Evolutionary conservation across 495 filamentous ascomycete genomes (phyloP).

Genomic region (Hypoxylon subgilvum): DNA sequence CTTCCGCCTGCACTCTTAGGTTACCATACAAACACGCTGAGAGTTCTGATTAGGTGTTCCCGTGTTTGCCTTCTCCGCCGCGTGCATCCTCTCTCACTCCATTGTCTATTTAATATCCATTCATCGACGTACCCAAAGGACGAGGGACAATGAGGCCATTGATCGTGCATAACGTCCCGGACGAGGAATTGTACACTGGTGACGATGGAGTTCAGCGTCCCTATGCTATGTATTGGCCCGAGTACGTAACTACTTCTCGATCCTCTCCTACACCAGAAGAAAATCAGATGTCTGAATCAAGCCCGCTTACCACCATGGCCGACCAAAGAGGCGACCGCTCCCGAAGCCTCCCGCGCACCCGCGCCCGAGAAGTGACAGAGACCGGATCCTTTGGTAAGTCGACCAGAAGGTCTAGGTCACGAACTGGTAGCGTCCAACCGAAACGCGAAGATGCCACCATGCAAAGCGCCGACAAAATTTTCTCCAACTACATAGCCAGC

Average conservation of each 20-base stretch:
- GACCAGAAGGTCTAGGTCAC: slow-evolving; percentile 58
- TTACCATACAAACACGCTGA: slow-evolving; percentile 1
- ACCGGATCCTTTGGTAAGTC: slow-evolving; percentile 64
- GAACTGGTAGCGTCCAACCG: slow-evolving; percentile 56
- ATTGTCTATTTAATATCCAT: slow-evolving; percentile 6
- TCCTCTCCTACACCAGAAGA: not conserved
- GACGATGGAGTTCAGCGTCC: slow-evolving; percentile 62
- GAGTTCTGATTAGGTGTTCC: not conserved
- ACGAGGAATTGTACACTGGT: slow-evolving; percentile 63
- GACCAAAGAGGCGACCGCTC: slow-evolving; percentile 36
- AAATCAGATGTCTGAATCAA: not conserved
- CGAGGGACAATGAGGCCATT: slow-evolving; percentile 56
- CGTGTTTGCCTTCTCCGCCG: slow-evolving; percentile 11
- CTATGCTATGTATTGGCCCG: slow-evolving; percentile 62
- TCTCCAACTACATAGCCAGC: slow-evolving; percentile 49
- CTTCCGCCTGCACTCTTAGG: not conserved
- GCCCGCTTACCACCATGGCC: slow-evolving; percentile 23
- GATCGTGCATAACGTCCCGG: slow-evolving; percentile 64
- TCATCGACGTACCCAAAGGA: not conserved
- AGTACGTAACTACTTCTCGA: slow-evolving; percentile 46
- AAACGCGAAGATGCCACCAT: slow-evolving; percentile 61
- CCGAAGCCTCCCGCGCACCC: slow-evolving; percentile 41
- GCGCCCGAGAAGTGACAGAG: slow-evolving; percentile 53
- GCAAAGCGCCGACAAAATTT: slow-evolving; percentile 59
- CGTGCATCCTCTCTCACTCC: not conserved